Conservation (phyloP, 768 basidiomycete species). For the Paxillus ammoniavirescens region DNA sequence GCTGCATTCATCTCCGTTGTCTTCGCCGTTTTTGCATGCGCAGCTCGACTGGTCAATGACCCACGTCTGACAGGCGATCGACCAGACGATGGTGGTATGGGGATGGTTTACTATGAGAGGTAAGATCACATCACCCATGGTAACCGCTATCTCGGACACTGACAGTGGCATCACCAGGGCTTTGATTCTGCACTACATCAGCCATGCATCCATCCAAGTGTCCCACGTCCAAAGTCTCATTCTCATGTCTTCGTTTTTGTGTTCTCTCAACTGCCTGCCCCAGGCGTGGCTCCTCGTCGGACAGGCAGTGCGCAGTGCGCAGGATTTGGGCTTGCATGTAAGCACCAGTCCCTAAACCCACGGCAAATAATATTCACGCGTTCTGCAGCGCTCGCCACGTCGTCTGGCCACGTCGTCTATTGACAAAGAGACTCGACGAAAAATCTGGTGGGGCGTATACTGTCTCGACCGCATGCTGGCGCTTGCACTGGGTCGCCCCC, state of each 20-base stretch:
- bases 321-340: conserved; percentile 91
- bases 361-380: conserved; percentile 16
- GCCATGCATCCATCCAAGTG: conserved; percentile 79
- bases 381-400: conserved; percentile 72
- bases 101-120: conserved; percentile 89
- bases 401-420: conserved; percentile 66
- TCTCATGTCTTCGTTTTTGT: conserved; percentile 86
- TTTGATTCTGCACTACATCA: conserved; percentile 89
- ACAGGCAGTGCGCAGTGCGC: conserved; percentile 85
- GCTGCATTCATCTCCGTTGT: conserved; percentile 78
- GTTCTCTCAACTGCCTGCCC: conserved; percentile 89
- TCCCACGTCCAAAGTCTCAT: conserved; percentile 90
- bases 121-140: conserved; percentile 33
- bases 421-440: conserved; percentile 86
- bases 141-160: conserved; percentile 2
- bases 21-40: conserved; percentile 90
- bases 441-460: conserved; percentile 96
- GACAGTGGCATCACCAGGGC: conserved; percentile 48
- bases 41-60: conserved; percentile 77
- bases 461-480: conserved; percentile 91
- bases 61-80: conserved; percentile 59
- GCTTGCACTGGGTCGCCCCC: conserved; percentile 82
- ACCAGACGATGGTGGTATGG: conserved; percentile 79
- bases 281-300: conserved; percentile 93
- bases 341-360: conserved; percentile 30